These are phyloP conservation scores for Nemania abortiva DNA, from an alignment of 2,329 filamentous ascomycete species.

Conservation along the genomic window DNA sequence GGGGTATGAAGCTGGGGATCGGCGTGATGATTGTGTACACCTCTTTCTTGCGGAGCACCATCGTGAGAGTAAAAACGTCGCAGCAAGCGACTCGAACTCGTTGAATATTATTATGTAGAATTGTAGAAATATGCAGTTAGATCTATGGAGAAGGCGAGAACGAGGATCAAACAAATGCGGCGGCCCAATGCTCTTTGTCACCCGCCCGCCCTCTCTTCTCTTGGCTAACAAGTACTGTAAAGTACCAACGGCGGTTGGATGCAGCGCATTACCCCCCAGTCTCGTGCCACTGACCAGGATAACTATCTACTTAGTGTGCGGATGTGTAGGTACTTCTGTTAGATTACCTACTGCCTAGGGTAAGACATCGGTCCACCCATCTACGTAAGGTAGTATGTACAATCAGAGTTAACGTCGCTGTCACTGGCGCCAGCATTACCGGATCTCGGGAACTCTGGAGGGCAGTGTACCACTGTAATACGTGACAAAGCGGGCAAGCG, in stretches of 20 bases:
- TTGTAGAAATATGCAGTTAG: constrained; percentile 5
- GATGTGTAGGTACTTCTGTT: not conserved
- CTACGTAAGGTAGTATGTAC: not conserved
- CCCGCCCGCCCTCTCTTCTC: not conserved
- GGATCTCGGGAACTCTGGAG: not conserved
- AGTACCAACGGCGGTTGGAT: constrained; percentile 8
- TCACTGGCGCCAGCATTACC: constrained; percentile 3
- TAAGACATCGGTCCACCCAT: not conserved
- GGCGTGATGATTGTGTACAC: constrained; percentile 77
- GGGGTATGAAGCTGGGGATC: constrained; percentile 76
- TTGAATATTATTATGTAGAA: not conserved
- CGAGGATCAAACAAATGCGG: constrained; percentile 2
- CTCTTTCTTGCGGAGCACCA: constrained; percentile 72
- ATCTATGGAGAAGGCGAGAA: constrained; percentile 6
- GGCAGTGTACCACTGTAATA: constrained; percentile 2
- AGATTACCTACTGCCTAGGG: not conserved
- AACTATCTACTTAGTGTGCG: not conserved
- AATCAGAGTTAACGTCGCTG: not conserved
- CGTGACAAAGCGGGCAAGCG: not conserved
- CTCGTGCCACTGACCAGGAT: constrained; percentile 17
- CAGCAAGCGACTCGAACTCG: constrained; percentile 11
- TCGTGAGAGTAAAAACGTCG: constrained; percentile 40
- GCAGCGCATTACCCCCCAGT: constrained; percentile 9
- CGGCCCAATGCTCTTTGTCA: constrained; percentile 11
- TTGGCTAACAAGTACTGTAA: too few species aligned